Evolutionary conservation across 176 grass and related monocot species (phyloP).

Genomic region (Pontederia paniculata): DNA sequence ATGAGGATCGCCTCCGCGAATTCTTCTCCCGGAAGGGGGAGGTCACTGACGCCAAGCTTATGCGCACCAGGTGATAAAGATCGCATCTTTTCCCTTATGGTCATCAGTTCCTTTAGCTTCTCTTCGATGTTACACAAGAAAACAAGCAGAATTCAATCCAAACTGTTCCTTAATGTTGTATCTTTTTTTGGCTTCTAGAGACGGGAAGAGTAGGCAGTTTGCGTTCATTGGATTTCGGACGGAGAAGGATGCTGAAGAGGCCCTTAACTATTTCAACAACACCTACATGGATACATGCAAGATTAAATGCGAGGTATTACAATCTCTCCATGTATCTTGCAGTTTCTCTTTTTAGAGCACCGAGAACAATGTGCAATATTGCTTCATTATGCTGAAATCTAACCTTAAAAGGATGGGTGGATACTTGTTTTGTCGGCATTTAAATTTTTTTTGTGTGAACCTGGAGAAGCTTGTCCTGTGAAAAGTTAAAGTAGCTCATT

Average conservation of each 20-base stretch:
- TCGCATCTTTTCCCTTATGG: too few species aligned
- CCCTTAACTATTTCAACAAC: constrained; percentile 80
- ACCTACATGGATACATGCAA: constrained; percentile 92
- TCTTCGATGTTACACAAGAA: too few species aligned
- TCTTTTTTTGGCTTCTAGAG: constrained; percentile 29
- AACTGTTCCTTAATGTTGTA: neutral
- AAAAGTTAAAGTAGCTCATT: too few species aligned
- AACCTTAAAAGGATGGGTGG: too few species aligned
- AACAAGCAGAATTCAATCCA: too few species aligned
- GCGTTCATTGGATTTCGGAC: constrained; percentile 83
- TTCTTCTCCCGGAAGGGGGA: constrained; percentile 83
- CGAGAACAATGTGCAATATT: too few species aligned
- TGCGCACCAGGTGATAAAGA: constrained; percentile 57
- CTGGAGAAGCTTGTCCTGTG: too few species aligned
- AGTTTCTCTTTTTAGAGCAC: neutral
- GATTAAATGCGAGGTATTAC: constrained; percentile 80
- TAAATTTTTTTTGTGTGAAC: too few species aligned
- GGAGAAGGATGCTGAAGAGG: constrained; percentile 68
- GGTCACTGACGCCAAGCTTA: constrained; percentile 82
- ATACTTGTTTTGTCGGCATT: too few species aligned
- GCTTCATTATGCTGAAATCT: too few species aligned
- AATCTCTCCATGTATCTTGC: neutral
- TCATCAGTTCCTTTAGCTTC: too few species aligned
- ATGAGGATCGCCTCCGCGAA: constrained; percentile 73
- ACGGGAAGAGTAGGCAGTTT: constrained; percentile 92